Conservation (phyloP, 176 grass and related monocot species). For the Microstegium vimineum region DNA sequence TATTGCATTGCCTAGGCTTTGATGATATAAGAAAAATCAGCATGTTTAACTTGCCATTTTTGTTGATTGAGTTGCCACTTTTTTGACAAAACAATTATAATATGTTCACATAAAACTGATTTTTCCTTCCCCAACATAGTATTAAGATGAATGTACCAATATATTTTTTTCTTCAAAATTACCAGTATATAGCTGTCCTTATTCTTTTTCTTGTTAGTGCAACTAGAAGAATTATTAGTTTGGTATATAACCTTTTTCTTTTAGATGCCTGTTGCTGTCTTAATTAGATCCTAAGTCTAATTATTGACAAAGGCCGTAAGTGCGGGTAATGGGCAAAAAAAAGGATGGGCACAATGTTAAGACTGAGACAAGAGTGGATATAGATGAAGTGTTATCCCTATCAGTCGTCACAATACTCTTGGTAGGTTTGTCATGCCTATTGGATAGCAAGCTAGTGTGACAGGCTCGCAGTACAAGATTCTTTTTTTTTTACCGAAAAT, state of each 20-base stretch:
- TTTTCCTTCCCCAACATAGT: neutral
- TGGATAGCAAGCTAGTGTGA: conserved; percentile 4
- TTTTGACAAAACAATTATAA: neutral
- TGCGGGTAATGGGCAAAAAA: neutral
- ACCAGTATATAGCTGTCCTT: neutral
- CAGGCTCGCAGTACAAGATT: neutral
- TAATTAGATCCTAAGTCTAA: neutral
- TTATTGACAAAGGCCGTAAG: neutral
- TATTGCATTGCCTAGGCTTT: no score
- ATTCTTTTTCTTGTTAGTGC: neutral
- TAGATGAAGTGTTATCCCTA: conserved; percentile 4
- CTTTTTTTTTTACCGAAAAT: no score
- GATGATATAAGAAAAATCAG: neutral
- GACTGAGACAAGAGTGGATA: neutral
- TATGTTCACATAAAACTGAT: neutral
- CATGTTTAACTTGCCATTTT: no score
- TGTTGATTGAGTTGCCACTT: no score
- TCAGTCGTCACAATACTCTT: conserved; percentile 11
- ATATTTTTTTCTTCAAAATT: neutral
- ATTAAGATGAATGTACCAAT: neutral
- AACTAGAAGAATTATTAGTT: neutral
- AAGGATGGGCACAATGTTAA: neutral
- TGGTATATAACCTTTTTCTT: neutral
- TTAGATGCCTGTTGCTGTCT: neutral
- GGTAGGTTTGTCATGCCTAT: conserved; percentile 4